These are phyloP conservation scores for sorghum (Sorghum bicolor) DNA, from an alignment of 176 grass and related monocot species.

Conservation along the genomic window Sorghum_bicolor_NCBIv3 NC_012871.2:77278501-77279000, in stretches of 20 bases:
- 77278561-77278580: neutral
- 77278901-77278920: conserved; percentile 82
- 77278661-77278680: neutral
- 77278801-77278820: neutral
- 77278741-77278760: neutral
- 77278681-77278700: conserved; percentile 12
- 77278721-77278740: neutral
- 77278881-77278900: conserved; percentile 97
- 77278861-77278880: conserved; percentile 67
- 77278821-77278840: neutral
- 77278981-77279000: neutral
- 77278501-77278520: conserved; percentile 98
- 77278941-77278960: conserved; percentile 18
- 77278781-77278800: neutral
- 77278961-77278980: conserved; percentile 15
- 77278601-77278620: neutral
- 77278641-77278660: neutral
- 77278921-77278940: conserved; percentile 97
- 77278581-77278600: neutral
- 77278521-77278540: conserved; percentile 92
- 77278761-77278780: conserved; percentile 3
- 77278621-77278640: neutral
- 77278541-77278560: conserved; percentile 72
- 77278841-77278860: neutral
- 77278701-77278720: neutral